Percentiles rank a stretch among this genome's conserved stretches.
Evolutionary conservation across 2,329 filamentous ascomycete species (phyloP).

Genomic region (Colletotrichum abscissum): DNA sequence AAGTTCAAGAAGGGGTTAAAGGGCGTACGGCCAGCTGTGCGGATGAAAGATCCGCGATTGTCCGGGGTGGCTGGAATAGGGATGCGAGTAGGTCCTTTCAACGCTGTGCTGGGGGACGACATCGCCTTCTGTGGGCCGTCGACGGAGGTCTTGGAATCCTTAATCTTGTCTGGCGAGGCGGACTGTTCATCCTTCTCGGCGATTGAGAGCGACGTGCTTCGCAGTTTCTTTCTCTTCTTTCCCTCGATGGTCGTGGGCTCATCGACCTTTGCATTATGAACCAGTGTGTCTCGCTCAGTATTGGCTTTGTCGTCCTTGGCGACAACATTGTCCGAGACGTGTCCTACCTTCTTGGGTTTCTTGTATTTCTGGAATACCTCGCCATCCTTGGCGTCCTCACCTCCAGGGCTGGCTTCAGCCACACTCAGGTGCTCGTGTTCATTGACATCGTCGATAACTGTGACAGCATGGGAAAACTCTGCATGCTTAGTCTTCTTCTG

Average conservation of each 20-base stretch:
- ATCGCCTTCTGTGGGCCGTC: background rate
- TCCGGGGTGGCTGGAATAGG: background rate
- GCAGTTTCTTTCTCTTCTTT: background rate
- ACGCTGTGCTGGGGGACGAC: background rate
- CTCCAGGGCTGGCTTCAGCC: background rate
- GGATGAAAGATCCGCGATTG: background rate
- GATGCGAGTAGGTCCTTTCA: conserved; percentile 12
- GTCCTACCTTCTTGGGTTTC: background rate
- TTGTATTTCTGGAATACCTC: background rate
- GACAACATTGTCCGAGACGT: no score
- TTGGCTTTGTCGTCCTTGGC: background rate
- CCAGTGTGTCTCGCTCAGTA: background rate
- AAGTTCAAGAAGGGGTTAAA: conserved; percentile 15
- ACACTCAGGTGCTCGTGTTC: background rate
- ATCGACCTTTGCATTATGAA: background rate
- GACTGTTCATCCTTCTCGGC: background rate
- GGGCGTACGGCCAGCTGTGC: background rate
- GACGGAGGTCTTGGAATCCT: background rate
- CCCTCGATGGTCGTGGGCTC: background rate
- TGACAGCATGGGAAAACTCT: background rate
- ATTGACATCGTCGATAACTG: background rate
- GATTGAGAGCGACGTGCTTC: background rate
- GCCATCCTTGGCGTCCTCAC: no score
- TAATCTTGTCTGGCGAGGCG: background rate
- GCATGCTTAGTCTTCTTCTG: background rate